Conservation (phyloP, 2,329 filamentous ascomycete genomes). For the Fusarium sambucinum region DNA sequence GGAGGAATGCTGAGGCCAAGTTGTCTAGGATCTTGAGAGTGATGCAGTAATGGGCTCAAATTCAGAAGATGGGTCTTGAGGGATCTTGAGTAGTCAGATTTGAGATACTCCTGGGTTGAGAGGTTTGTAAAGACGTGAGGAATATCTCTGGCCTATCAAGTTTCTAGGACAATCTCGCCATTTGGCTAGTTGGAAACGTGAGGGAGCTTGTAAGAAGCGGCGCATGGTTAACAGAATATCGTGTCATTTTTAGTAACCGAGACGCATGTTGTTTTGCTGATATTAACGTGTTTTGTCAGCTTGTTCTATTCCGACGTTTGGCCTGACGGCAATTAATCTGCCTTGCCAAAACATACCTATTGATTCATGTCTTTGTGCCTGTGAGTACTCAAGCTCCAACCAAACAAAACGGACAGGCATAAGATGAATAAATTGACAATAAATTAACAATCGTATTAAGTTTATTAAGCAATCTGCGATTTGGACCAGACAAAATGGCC, state of each 20-base stretch:
- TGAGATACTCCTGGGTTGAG: slow-evolving; percentile 2
- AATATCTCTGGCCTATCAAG: background rate
- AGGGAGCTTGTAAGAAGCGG: background rate
- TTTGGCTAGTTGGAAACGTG: background rate
- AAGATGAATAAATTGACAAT: no score
- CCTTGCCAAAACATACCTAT: background rate
- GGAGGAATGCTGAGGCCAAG: slow-evolving; percentile 12
- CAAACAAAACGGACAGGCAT: background rate
- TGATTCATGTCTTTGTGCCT: background rate
- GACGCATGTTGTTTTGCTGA: background rate
- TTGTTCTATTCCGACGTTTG: background rate
- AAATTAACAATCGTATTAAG: background rate
- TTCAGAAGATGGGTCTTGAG: background rate
- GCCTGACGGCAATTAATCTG: background rate
- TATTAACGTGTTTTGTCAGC: background rate
- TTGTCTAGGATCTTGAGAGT: slow-evolving; percentile 13
- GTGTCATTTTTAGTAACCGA: background rate
- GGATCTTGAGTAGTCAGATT: slow-evolving; percentile 11
- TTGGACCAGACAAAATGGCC: background rate
- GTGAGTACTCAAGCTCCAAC: background rate
- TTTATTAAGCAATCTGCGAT: no score
- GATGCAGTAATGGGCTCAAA: slow-evolving; percentile 14
- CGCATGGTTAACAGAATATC: background rate
- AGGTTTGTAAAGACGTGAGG: slow-evolving; percentile 12
- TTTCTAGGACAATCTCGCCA: background rate